Evolutionary conservation across 371 early-diverging fungal species (phyloP), one percentile per base, ranked within the genome.

Genomic region (Apophysomyces elegans): DNA sequence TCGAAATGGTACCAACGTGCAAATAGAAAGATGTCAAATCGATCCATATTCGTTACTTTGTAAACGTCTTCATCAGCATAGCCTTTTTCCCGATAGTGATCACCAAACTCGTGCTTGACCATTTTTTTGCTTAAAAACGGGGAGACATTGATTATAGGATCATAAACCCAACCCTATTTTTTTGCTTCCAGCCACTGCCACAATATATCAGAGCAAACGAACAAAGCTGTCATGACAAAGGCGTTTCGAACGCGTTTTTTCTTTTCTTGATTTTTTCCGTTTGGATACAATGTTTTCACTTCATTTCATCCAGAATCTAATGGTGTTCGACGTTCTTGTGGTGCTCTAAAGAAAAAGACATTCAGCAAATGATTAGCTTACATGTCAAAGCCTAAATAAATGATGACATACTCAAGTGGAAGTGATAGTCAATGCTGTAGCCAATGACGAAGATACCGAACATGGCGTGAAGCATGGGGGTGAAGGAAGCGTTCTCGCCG

Each of bases 261-360:
- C 5, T 9, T 50, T 21, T 45, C 2, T 26, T 26, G 32, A 26
- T 26, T 26, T 26, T 26, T 26, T 26, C 32, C 32, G 32, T 26
- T 26, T 50, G 21, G 21, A 21, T 50, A 50, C 21, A 50, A 21
- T 21, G 16, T 16, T 21, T 50, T 41, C 41, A 41, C 13, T 13
- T 41, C 41, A 41, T 8, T 50, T 50, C 54, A 21, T 50, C 54
- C n/a, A 50, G 54, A 21, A 54, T 71, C 67, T 87, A 87, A 71
- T 87, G 87, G 78, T 87, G 87, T 67, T 84, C 86, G 67, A 83
- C 87, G 74, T 85, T 87, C 87, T 87, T 87, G 85, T 87, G 87
- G 81, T 87, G 87, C 83, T 87, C 87, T 87, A 71, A 50, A 47
- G 59, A 16, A 54, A 60, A 50, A 41, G 59, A n/a, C 21, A 38